These are phyloP conservation scores for Pseudodiploospora longispora DNA, from an alignment of 2,329 filamentous ascomycete genomes.

Conservation along the genomic window DNA sequence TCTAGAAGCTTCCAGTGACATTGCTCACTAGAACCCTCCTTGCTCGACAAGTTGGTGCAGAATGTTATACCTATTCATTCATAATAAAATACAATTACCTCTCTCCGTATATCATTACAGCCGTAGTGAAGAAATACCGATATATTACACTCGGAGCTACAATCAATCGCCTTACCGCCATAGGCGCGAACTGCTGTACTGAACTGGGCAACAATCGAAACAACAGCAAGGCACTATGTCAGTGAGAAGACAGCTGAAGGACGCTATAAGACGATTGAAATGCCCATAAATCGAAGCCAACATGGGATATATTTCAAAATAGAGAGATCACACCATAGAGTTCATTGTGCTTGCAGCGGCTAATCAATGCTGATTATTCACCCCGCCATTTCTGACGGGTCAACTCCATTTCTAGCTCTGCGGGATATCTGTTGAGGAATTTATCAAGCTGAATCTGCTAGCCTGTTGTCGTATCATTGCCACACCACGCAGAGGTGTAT, in stretches of 20 bases:
- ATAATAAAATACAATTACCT: constrained; percentile 21
- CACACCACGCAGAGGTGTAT: constrained; percentile 20
- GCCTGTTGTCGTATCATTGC: constrained; percentile 18
- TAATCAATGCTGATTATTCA: constrained; percentile 12
- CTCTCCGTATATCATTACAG: constrained; percentile 29
- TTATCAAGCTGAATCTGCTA: constrained; percentile 27
- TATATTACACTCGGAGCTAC: constrained; percentile 25
- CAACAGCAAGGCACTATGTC: constrained; percentile 25
- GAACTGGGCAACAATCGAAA: constrained; percentile 30
- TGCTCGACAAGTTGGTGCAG: constrained; percentile 23
- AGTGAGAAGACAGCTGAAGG: constrained; percentile 20
- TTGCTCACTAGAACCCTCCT: constrained; percentile 21
- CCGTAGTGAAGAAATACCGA: constrained; percentile 28
- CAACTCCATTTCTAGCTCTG: constrained; percentile 32
- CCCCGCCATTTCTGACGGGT: constrained; percentile 29
- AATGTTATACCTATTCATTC: constrained; percentile 22
- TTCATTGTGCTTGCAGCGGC: neutral
- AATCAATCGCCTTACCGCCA: constrained; percentile 15
- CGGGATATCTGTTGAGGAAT: constrained; percentile 28
- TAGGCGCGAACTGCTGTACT: constrained; percentile 25
- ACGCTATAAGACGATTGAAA: constrained; percentile 10
- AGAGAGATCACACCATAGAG: constrained; percentile 16
- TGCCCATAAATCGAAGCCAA: constrained; percentile 18
- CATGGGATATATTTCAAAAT: constrained; percentile 18
- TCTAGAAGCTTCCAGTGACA: too few relatives aligned